phyloP scores from a whole-genome alignment of 768 basidiomycete genomes.

The Phlebiopsis gigantea region DNA sequence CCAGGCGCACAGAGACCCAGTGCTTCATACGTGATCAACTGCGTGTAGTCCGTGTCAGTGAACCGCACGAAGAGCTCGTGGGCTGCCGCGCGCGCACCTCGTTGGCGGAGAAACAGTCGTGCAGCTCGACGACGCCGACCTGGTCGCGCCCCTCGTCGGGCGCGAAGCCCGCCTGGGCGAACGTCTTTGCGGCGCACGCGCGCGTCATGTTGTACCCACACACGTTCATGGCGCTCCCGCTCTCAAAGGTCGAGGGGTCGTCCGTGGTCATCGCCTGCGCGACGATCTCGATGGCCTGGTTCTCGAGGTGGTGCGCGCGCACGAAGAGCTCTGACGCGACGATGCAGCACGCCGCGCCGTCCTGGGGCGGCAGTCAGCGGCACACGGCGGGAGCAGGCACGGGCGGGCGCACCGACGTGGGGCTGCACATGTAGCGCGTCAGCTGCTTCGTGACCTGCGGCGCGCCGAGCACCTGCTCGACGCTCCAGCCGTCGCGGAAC shows the following conservation, averaged over 20 bases:
- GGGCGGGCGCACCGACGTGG: constrained; percentile 71
- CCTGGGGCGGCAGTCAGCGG: constrained; percentile 33
- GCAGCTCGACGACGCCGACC: constrained; percentile 81
- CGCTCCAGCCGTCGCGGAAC: constrained; percentile 74
- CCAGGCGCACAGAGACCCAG: constrained; percentile 63
- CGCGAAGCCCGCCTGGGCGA: constrained; percentile 63
- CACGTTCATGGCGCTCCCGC: constrained; percentile 69
- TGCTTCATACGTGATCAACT: constrained; percentile 82
- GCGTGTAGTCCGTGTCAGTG: background rate
- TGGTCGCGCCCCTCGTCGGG: constrained; percentile 59
- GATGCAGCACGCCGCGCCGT: constrained; percentile 72
- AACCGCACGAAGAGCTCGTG: background rate
- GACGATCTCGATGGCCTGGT: constrained; percentile 83
- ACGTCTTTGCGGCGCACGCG: constrained; percentile 61
- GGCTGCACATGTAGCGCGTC: constrained; percentile 85
- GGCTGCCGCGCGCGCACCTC: constrained; percentile 45
- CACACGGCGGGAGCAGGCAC: background rate
- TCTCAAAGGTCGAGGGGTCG: constrained; percentile 56
- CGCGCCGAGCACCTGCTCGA: constrained; percentile 62
- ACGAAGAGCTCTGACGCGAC: constrained; percentile 80
- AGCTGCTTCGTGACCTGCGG: constrained; percentile 67
- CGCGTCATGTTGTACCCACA: constrained; percentile 80
- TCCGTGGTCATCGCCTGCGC: constrained; percentile 65
- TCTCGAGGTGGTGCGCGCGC: constrained; percentile 63
- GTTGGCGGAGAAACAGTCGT: constrained; percentile 82